These are phyloP conservation scores for Aspergillus sp. DNA, from an alignment of 2,329 filamentous ascomycete genomes.

Conservation along the genomic window DNA sequence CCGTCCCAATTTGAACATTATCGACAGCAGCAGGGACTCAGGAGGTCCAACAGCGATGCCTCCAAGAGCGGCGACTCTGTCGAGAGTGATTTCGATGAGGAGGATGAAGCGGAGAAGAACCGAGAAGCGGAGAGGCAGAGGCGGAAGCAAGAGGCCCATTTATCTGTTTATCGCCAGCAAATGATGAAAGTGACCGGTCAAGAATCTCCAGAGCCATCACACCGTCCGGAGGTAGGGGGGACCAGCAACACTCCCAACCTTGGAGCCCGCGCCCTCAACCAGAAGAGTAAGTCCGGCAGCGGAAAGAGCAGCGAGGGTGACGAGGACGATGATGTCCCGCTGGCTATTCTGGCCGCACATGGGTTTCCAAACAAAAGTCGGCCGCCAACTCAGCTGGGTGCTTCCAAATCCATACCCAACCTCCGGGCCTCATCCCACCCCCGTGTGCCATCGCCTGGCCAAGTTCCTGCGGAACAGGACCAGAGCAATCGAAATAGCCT, in stretches of 20 bases:
- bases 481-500: constrained; percentile 44
- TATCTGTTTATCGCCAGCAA: constrained; percentile 81
- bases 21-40: constrained; percentile 58
- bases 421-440: constrained; percentile 48
- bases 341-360: constrained; percentile 79
- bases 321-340: constrained; percentile 78
- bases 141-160: constrained; percentile 79
- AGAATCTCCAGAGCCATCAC: constrained; percentile 39
- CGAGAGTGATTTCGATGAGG: constrained; percentile 61
- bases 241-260: constrained; percentile 53
- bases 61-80: constrained; percentile 44
- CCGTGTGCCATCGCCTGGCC: constrained; percentile 46
- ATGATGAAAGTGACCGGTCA: constrained; percentile 96
- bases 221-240: constrained; percentile 48
- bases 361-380: constrained; percentile 74
- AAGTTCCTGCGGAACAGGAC: constrained; percentile 42
- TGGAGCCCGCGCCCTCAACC: constrained; percentile 28
- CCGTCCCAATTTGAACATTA: constrained; percentile 78
- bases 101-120: constrained; percentile 69
- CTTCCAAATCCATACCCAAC: constrained; percentile 62
- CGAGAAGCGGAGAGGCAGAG: constrained; percentile 65
- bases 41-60: constrained; percentile 45
- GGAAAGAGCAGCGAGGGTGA: constrained; percentile 46
- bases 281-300: constrained; percentile 28
- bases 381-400: constrained; percentile 58